A percentile compares a stretch with the other conserved stretches of the same genome.
phyloP scores from a whole-genome alignment of 73 alveolate species.

The Tetrahymena borealis region DNA sequence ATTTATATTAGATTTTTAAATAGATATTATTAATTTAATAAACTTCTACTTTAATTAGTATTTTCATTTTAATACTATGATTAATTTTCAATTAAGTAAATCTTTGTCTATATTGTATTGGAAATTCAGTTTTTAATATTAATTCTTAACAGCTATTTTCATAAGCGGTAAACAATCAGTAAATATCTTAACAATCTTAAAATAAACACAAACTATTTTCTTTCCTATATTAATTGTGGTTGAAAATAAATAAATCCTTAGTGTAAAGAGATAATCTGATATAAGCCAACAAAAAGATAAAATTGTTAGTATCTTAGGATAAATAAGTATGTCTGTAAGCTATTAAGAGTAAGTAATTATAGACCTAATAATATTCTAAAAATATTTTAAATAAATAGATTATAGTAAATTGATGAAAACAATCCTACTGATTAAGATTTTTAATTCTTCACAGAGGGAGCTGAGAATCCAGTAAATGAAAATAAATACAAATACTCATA shows the following conservation, averaged over 20 bases:
- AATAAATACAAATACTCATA: neutral
- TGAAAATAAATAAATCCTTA: neutral
- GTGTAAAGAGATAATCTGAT: neutral
- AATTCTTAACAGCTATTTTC: neutral
- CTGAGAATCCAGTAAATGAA: neutral
- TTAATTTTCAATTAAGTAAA: too few relatives aligned
- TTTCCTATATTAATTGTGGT: too few relatives aligned
- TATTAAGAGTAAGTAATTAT: neutral
- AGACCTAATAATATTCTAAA: neutral
- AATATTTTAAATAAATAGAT: neutral
- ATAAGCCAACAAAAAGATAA: neutral
- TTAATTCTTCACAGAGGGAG: neutral
- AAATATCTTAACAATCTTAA: neutral
- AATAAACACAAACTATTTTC: neutral
- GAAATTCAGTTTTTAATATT: too few relatives aligned
- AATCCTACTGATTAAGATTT: neutral
- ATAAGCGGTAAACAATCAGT: neutral
- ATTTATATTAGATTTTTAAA: too few relatives aligned
- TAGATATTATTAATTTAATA: too few relatives aligned
- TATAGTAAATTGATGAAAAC: neutral
- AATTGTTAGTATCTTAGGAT: too few relatives aligned
- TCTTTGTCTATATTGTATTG: too few relatives aligned
- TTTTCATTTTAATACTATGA: too few relatives aligned
- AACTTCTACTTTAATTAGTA: too few relatives aligned
- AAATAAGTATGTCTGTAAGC: conserved; percentile 1